Evolutionary conservation across 495 filamentous ascomycete species (phyloP), one percentile per base, ranked within the genome.

Genomic region (Neurospora sp.): DNA sequence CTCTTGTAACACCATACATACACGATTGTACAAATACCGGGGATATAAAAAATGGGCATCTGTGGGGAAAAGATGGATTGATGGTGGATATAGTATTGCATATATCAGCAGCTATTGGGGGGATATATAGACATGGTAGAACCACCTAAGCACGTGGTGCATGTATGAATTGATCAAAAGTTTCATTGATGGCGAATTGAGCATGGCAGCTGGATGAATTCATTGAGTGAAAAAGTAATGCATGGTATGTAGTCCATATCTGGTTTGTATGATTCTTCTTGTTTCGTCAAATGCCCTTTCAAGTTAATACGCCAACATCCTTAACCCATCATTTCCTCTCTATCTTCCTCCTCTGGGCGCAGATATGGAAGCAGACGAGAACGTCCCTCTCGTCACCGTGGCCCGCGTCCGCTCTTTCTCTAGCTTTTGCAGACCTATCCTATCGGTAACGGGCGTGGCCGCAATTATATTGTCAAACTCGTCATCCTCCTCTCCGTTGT

Each of bases 401-500:
- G 77, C 77, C 31, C 74, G 79, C 14, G 79, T 73, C 48, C 83
- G 81, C 73, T 86, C 84, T 73, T 83, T 83, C 70, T 86, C 83
- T 8, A 86, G 77, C 76, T 78, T 83, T 1, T 74, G 74, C 68
- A 86, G 74, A 1, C 94, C 94, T 14, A 90, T 90, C 70, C 90
- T 87, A 78, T 98, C 94, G 4, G 93, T 97, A 22, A 94, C 86
- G 0, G 92, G 93, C 3, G 92, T 93, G 2, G 96, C 94, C 73
- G 93, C 87, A 80, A 97, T 97, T 79, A 98, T 97, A 73, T 91
- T 91, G 75, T 97, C 94, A 76, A 98, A 97, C 48, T 85, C 84
- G 40, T 84, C 80, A 65, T 81, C 78, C 39, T 90, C 89, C n/a
- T 89, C 87, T 53, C 86, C 90, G 48, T 90, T 89, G 41, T 90